Evolutionary conservation across 176 grass and related monocot species (phyloP).

Genomic region (Avena insularis): DNA sequence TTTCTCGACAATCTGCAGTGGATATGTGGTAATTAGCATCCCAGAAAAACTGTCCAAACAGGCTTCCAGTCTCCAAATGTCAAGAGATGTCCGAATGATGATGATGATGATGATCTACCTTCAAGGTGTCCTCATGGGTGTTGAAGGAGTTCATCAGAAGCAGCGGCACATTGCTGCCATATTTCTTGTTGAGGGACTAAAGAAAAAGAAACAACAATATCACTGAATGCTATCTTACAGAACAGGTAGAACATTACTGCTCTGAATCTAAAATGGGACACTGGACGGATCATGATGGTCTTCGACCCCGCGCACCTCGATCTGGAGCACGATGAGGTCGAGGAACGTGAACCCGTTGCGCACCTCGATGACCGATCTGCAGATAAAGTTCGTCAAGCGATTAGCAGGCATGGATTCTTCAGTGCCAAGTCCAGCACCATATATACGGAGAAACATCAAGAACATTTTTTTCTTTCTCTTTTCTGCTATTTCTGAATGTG

Average conservation of each 20-base stretch:
- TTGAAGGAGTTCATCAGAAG: constrained; percentile 99
- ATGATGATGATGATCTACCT: constrained; percentile 42
- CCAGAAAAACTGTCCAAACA: not conserved
- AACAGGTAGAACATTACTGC: not conserved
- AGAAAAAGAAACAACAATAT: not conserved
- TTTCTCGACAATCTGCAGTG: constrained; percentile 87
- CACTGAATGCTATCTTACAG: not conserved
- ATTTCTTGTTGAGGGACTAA: constrained; percentile 91
- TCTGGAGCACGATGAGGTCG: constrained; percentile 93
- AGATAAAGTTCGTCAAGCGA: not conserved
- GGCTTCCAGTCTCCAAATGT: not conserved
- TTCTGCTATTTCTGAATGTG: not conserved
- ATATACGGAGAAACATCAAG: not conserved
- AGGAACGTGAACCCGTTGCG: constrained; percentile 94
- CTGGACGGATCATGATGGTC: not conserved
- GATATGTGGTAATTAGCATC: constrained; percentile 9
- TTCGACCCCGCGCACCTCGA: constrained; percentile 57
- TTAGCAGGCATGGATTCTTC: not conserved
- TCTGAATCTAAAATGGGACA: not conserved
- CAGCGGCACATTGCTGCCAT: constrained; percentile 90
- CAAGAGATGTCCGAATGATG: not conserved
- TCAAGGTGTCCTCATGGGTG: constrained; percentile 89
- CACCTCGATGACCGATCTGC: constrained; percentile 92
- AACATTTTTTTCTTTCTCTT: not conserved
- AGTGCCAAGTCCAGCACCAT: not conserved